A percentile compares a stretch with the other conserved stretches of the same genome.
These are phyloP conservation scores for Acidiella bohemica DNA, from an alignment of 495 filamentous ascomycete genomes.

Conservation along the genomic window DNA sequence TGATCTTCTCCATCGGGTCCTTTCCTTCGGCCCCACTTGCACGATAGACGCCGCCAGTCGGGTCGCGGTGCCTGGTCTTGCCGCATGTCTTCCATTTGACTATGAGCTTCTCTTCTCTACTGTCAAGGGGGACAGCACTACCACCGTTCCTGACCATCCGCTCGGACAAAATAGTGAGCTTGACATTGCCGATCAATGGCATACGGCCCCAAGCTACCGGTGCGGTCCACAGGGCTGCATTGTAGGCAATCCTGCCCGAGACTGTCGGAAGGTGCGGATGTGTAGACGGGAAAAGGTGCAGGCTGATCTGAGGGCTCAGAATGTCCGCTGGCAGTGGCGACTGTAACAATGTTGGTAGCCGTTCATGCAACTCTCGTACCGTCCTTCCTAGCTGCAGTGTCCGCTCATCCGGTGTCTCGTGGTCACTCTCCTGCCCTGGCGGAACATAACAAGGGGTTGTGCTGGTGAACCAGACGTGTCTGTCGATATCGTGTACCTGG, in stretches of 20 bases:
- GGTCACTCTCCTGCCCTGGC: constrained; percentile 4
- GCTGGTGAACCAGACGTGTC: constrained; percentile 27
- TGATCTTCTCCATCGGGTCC: constrained; percentile 37
- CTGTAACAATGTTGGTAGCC: constrained; percentile 73
- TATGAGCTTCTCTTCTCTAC: constrained; percentile 57
- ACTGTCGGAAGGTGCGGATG: constrained; percentile 91
- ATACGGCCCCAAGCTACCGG: constrained; percentile 91
- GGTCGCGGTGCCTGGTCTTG: constrained; percentile 26
- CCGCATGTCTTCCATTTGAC: constrained; percentile 70
- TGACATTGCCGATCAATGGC: constrained; percentile 77
- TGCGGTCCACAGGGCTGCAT: constrained; percentile 85
- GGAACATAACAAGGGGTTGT: constrained; percentile 5
- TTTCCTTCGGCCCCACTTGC: constrained; percentile 28
- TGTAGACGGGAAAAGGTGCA: constrained; percentile 91
- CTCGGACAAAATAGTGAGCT: constrained; percentile 73
- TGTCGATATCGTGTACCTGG: constrained; percentile 18
- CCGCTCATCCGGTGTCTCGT: constrained; percentile 54
- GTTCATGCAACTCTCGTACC: constrained; percentile 70
- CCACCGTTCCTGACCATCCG: constrained; percentile 55
- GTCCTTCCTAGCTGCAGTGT: constrained; percentile 85
- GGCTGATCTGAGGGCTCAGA: constrained; percentile 76
- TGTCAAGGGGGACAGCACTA: constrained; percentile 17
- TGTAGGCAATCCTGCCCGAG: constrained; percentile 76
- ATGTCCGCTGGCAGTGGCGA: constrained; percentile 73
- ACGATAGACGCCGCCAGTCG: constrained; percentile 31